Conservation (phyloP, 1,139 yeast genomes). For the Entelexis paramagnoliae region DNA sequence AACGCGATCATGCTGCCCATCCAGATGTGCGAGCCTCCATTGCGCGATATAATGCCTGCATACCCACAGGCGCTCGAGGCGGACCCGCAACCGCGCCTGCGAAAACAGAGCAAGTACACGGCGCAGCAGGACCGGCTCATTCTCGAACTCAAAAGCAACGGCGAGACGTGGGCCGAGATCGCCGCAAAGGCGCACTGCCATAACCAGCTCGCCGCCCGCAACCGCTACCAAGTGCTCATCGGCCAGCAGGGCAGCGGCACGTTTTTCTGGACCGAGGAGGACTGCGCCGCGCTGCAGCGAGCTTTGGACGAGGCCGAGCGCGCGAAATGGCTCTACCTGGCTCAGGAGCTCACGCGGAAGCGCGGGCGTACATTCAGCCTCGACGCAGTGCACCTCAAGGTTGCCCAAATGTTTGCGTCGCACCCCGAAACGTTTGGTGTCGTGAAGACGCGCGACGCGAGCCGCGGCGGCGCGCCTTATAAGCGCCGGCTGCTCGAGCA, state of each 20-base stretch:
- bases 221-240: conserved; percentile 67
- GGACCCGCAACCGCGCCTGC: conserved; percentile 42
- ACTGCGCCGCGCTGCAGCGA: conserved; percentile 42
- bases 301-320: conserved; percentile 58
- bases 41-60: conserved; percentile 29
- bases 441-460: conserved; percentile 19
- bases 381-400: conserved; percentile 46
- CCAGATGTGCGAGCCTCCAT: conserved; percentile 30
- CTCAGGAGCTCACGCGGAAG: conserved; percentile 50
- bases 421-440: conserved; percentile 54
- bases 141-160: conserved; percentile 49
- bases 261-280: conserved; percentile 53
- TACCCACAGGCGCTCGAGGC: conserved; percentile 32
- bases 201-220: conserved; percentile 62
- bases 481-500: conserved; percentile 12
- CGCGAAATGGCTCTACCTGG: conserved; percentile 59
- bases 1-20: conserved; percentile 19
- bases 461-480: conserved; percentile 23
- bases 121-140: conserved; percentile 60
- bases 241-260: conserved; percentile 78
- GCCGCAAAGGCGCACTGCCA: conserved; percentile 59
- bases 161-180: conserved; percentile 65
- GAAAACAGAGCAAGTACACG: conserved; percentile 56
- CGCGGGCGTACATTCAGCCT: conserved; percentile 48
- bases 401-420: conserved; percentile 44